Conservation (phyloP, 1,139 yeast genomes). For the Yamadazyma dushanensis region DNA sequence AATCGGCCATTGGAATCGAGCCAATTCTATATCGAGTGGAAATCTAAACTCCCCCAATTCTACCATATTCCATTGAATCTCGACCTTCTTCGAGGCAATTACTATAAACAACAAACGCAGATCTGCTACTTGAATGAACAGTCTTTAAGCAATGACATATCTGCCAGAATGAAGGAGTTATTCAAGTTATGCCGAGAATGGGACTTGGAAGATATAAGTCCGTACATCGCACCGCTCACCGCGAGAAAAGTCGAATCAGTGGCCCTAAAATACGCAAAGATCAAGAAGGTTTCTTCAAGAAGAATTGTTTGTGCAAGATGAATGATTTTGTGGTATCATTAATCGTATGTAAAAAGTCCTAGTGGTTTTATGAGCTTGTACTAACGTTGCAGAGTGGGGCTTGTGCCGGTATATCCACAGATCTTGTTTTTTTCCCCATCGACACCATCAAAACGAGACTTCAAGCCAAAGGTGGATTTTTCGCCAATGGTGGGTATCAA, state of each 20-base stretch:
- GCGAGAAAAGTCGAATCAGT: conserved; percentile 67
- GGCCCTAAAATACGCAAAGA: conserved; percentile 74
- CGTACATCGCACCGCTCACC: conserved; percentile 57
- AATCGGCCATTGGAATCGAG: conserved; percentile 25
- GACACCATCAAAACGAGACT: conserved; percentile 92
- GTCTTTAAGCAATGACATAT: conserved; percentile 51
- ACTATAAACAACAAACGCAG: conserved; percentile 44
- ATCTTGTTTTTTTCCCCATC: conserved; percentile 90
- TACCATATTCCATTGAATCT: conserved; percentile 58
- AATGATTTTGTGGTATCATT: conserved; percentile 14
- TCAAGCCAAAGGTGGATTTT: conserved; percentile 95
- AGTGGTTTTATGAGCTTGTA: no score
- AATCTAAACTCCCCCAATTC: conserved; percentile 63
- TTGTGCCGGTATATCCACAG: conserved; percentile 95
- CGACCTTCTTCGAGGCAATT: conserved; percentile 53
- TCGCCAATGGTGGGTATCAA: conserved; percentile 85
- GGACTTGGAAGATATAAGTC: conserved; percentile 71
- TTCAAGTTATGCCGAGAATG: conserved; percentile 64
- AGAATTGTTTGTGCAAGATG: conserved; percentile 19
- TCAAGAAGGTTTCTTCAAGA: conserved; percentile 56
- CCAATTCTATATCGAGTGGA: conserved; percentile 65
- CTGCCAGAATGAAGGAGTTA: conserved; percentile 57
- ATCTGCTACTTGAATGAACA: conserved; percentile 54
- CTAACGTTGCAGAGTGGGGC: conserved; percentile 79
- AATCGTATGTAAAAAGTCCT: conserved; percentile 16